Percentiles rank a stretch among this genome's conserved stretches.
Conservation (phyloP, 805 yeast genomes). For the Kuraishia cidri region DNA sequence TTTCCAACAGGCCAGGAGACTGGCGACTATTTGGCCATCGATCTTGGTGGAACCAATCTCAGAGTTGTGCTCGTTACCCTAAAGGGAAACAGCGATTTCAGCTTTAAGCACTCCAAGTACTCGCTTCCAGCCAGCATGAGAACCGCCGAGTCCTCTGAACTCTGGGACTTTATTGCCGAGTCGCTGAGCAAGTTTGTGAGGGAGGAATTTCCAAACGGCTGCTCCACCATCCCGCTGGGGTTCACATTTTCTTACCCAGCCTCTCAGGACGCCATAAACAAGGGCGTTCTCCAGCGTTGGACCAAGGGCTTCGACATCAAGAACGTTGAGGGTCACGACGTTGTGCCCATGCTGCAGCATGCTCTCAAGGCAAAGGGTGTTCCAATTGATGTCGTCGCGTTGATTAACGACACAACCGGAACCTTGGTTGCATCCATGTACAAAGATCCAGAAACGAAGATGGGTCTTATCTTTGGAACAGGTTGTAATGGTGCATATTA, state of each 20-base stretch:
- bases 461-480: slow-evolving; percentile 96
- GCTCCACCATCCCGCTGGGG: slow-evolving; percentile 65
- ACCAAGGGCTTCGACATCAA: slow-evolving; percentile 95
- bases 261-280: slow-evolving; percentile 72
- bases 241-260: slow-evolving; percentile 95
- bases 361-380: slow-evolving; percentile 57
- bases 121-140: slow-evolving; percentile 70
- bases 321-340: slow-evolving; percentile 91
- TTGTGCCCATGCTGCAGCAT: slow-evolving; percentile 81
- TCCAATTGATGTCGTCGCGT: slow-evolving; percentile 83
- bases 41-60: slow-evolving; percentile 95
- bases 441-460: slow-evolving; percentile 78
- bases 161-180: slow-evolving; percentile 83
- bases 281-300: slow-evolving; percentile 90
- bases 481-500: slow-evolving; percentile 97
- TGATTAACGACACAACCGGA: slow-evolving; percentile 96
- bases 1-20: slow-evolving; percentile 87
- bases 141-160: slow-evolving; percentile 66
- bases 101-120: slow-evolving; percentile 80
- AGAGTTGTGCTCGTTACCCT: slow-evolving; percentile 84
- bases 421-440: slow-evolving; percentile 93
- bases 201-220: slow-evolving; percentile 60
- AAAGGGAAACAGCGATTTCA: slow-evolving; percentile 78
- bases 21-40: slow-evolving; percentile 89
- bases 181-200: slow-evolving; percentile 63